A percentile compares a stretch with the other conserved stretches of the same genome.
Evolutionary conservation across 345 rosid species (phyloP).

Genomic region (thale cress (Arabidopsis thaliana)): TAIR10.1 NC_003074.8:21364001-21364500

Average conservation of each 20-base stretch:
- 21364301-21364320: not conserved
- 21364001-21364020: too few relatives aligned
- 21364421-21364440: conserved; percentile 29
- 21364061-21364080: too few relatives aligned
- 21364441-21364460: conserved; percentile 9
- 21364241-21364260: not conserved
- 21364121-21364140: not conserved
- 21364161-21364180: too few relatives aligned
- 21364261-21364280: not conserved
- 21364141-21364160: not conserved
- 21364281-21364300: not conserved
- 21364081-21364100: too few relatives aligned
- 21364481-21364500: not conserved
- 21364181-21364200: not conserved
- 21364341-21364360: not conserved
- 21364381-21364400: conserved; percentile 10
- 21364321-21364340: not conserved
- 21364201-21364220: conserved; percentile 1
- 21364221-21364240: not conserved
- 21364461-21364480: not conserved
- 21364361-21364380: not conserved
- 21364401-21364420: conserved; percentile 1
- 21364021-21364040: too few relatives aligned
- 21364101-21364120: too few relatives aligned
- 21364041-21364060: too few relatives aligned